Conservation (phyloP, 192 early-diverging fungal genomes). For the Dissophora ornata region DNA sequence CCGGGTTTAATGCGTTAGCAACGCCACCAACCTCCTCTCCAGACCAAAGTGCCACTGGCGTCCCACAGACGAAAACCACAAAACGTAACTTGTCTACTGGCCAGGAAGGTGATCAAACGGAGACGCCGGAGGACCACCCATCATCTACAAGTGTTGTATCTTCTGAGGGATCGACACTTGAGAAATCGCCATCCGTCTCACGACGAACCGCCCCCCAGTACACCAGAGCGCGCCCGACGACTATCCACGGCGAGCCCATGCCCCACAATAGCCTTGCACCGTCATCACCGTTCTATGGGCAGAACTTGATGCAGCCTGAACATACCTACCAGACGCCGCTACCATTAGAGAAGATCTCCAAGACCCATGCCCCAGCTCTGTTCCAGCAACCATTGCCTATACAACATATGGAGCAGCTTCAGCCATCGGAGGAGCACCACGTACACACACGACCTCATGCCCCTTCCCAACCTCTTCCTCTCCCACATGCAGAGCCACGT, state of each 20-base stretch:
- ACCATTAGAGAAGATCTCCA: background rate
- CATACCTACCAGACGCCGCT: conserved; percentile 2
- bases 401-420: conserved; percentile 6
- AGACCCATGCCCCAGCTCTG: background rate
- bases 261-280: conserved; percentile 3
- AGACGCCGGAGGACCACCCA: background rate
- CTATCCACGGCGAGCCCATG: conserved; percentile 48
- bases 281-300: conserved; percentile 3
- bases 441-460: background rate
- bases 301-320: background rate
- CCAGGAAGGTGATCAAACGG: background rate
- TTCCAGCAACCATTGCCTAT: conserved; percentile 24
- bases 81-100: background rate
- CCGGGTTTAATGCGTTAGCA: background rate
- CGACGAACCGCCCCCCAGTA: conserved; percentile 13
- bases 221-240: conserved; percentile 32
- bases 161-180: conserved; percentile 9
- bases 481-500: background rate
- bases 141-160: background rate
- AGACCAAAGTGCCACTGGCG: background rate
- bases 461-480: background rate
- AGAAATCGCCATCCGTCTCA: conserved; percentile 21
- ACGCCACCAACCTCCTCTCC: background rate
- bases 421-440: background rate
- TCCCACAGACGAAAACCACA: background rate